Percentiles rank a stretch among this genome's conserved stretches.
These are phyloP conservation scores for Sphaerostilbella broomeana DNA, from an alignment of 2,329 filamentous ascomycete species.

Conservation along the genomic window DNA sequence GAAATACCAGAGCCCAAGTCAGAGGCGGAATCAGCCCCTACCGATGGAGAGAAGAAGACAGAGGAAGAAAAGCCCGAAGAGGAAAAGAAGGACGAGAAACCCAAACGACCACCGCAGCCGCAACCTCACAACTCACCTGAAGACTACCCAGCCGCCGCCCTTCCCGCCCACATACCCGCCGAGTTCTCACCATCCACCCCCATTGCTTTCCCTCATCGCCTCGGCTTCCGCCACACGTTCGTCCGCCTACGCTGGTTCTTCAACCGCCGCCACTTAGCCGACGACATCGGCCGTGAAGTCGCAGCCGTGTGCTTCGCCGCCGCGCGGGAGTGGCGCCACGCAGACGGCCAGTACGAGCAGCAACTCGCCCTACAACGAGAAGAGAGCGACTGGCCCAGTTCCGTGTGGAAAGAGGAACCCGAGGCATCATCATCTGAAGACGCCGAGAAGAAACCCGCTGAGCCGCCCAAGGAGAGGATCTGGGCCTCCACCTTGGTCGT, in stretches of 20 bases:
- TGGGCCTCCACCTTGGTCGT: conserved; percentile 71
- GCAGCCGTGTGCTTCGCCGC: conserved; percentile 72
- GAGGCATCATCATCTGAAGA: conserved; percentile 33
- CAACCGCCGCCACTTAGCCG: conserved; percentile 76
- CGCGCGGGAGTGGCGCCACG: conserved; percentile 43
- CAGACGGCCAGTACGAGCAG: conserved; percentile 33
- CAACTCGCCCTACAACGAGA: conserved; percentile 59
- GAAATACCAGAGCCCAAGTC: conserved; percentile 14
- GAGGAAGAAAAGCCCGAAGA: conserved; percentile 36
- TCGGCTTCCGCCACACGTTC: conserved; percentile 88
- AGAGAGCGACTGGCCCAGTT: conserved; percentile 80
- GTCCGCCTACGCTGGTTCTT: conserved; percentile 82
- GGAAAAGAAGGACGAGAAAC: conserved; percentile 45
- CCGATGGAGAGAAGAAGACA: conserved; percentile 15
- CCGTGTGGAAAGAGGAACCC: conserved; percentile 51
- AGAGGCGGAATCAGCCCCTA: conserved; percentile 19
- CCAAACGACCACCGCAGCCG: conserved; percentile 55
- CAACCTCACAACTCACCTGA: conserved; percentile 66
- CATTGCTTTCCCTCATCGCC: conserved; percentile 77
- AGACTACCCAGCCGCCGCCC: conserved; percentile 61
- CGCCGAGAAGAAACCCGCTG: conserved; percentile 34
- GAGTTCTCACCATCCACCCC: conserved; percentile 67
- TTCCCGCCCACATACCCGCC: conserved; percentile 60
- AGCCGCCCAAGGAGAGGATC: conserved; percentile 56
- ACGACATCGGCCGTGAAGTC: conserved; percentile 79